Conservation (phyloP, 148 eudicot genomes). For the Arctostaphylos glauca region DNA sequence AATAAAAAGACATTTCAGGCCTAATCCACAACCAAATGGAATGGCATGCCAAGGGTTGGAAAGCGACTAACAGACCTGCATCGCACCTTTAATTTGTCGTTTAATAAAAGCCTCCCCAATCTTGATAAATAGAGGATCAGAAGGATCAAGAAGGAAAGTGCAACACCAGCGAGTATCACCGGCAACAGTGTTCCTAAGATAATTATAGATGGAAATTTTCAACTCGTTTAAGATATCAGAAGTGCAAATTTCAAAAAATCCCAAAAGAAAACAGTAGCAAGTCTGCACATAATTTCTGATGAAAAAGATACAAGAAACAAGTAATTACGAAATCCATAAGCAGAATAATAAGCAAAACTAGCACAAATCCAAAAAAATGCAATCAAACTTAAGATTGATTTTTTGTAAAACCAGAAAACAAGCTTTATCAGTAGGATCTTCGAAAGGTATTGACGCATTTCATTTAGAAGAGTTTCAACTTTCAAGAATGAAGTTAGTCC, state of each 20-base stretch:
- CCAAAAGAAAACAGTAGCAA: neutral
- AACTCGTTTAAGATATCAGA: neutral
- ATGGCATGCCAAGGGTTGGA: neutral
- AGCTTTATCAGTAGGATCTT: neutral
- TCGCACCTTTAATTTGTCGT: slow-evolving; percentile 70
- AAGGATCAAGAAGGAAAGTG: slow-evolving; percentile 93
- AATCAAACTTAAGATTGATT: neutral
- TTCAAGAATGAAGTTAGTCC: too few relatives aligned
- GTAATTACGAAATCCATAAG: neutral
- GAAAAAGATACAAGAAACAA: neutral
- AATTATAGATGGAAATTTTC: slow-evolving; percentile 9
- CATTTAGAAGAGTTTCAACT: too few relatives aligned
- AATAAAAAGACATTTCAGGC: neutral
- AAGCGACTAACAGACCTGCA: neutral
- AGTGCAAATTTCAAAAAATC: neutral
- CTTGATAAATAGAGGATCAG: slow-evolving; percentile 82
- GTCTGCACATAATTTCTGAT: neutral
- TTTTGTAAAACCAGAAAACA: neutral
- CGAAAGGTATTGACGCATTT: too few relatives aligned
- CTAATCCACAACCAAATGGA: neutral
- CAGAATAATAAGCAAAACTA: neutral
- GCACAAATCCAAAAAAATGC: neutral
- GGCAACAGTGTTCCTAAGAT: slow-evolving; percentile 76
- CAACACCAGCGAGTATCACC: slow-evolving; percentile 95
- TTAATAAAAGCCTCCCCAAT: slow-evolving; percentile 91